A percentile compares a stretch with the other conserved stretches of the same genome.
phyloP scores from a whole-genome alignment of 352 stramenopile species.

The Phytophthora pisi region DNA sequence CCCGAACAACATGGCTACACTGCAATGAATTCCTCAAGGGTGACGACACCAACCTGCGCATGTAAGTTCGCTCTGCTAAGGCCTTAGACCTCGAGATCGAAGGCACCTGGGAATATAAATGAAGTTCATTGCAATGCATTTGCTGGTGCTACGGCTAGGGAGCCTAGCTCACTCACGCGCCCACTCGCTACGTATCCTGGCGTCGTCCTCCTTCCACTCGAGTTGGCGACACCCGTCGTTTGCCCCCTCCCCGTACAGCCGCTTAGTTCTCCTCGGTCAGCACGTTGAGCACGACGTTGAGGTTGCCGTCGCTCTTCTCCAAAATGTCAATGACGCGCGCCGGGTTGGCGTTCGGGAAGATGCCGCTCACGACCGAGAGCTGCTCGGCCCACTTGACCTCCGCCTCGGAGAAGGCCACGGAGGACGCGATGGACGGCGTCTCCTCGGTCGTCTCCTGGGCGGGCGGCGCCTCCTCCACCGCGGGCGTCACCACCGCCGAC shows the following conservation, averaged over 20 bases:
- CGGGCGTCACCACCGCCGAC: neutral
- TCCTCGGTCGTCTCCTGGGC: conserved; percentile 35
- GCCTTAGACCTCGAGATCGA: no score
- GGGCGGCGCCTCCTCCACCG: conserved; percentile 17
- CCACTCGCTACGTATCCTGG: neutral
- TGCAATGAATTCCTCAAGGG: neutral
- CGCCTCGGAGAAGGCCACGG: conserved; percentile 55
- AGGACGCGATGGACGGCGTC: conserved; percentile 25
- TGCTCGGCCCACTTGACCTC: conserved; percentile 80
- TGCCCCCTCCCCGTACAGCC: neutral
- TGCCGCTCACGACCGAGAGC: conserved; percentile 62
- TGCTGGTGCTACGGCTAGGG: neutral
- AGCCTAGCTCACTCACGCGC: no score
- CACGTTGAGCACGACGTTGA: conserved; percentile 78
- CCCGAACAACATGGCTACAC: neutral
- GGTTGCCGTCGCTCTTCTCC: conserved; percentile 66
- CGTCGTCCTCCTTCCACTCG: conserved; percentile 7
- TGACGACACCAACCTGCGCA: neutral
- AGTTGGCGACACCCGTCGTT: neutral
- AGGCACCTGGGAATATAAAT: conserved; percentile 10
- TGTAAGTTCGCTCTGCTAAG: no score
- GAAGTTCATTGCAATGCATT: conserved; percentile 23
- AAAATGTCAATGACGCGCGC: conserved; percentile 60
- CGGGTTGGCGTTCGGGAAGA: conserved; percentile 64
- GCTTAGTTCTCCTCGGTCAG: conserved; percentile 66